A percentile compares a stretch with the other conserved stretches of the same genome.
phyloP scores from a whole-genome alignment of 805 yeast species.

The Yarrowia osloensis region DNA sequence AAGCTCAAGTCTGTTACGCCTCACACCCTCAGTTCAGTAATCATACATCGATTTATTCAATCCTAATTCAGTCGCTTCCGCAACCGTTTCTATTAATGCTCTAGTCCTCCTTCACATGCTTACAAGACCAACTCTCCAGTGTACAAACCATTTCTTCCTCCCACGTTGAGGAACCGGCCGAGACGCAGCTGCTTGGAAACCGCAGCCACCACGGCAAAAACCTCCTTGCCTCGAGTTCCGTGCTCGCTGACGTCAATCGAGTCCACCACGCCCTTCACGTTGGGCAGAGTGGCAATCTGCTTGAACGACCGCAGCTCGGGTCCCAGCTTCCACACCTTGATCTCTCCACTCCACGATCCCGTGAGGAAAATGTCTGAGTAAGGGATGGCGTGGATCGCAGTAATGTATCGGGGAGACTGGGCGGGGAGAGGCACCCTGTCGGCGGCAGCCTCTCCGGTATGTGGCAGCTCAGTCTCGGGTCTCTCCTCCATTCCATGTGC shows the following conservation, averaged over 20 bases:
- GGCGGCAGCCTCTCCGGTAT: conserved; percentile 54
- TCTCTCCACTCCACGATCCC: conserved; percentile 83
- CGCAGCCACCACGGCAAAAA: conserved; percentile 59
- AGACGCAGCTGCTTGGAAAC: conserved; percentile 82
- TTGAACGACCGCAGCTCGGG: conserved; percentile 64
- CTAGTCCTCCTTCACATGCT: conserved; percentile 28
- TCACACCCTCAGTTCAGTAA: too few relatives aligned
- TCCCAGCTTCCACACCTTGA: conserved; percentile 76
- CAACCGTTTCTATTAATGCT: conserved; percentile 20
- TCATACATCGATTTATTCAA: not conserved
- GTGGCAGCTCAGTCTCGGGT: conserved; percentile 39
- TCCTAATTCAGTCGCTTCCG: not conserved
- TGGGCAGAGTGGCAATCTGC: conserved; percentile 55
- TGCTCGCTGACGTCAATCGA: conserved; percentile 37
- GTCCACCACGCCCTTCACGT: conserved; percentile 63
- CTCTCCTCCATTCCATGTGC: conserved; percentile 74
- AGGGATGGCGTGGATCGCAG: conserved; percentile 78
- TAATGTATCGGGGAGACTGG: conserved; percentile 81
- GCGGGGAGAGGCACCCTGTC: conserved; percentile 56
- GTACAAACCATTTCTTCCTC: conserved; percentile 73
- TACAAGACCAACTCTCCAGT: conserved; percentile 37
- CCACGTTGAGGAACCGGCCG: conserved; percentile 79
- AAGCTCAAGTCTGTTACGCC: too few relatives aligned
- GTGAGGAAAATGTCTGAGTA: conserved; percentile 79
- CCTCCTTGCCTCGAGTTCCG: conserved; percentile 46